Conservation (phyloP, 2,329 filamentous ascomycete genomes). For the Fusarium cicatricum region DNA sequence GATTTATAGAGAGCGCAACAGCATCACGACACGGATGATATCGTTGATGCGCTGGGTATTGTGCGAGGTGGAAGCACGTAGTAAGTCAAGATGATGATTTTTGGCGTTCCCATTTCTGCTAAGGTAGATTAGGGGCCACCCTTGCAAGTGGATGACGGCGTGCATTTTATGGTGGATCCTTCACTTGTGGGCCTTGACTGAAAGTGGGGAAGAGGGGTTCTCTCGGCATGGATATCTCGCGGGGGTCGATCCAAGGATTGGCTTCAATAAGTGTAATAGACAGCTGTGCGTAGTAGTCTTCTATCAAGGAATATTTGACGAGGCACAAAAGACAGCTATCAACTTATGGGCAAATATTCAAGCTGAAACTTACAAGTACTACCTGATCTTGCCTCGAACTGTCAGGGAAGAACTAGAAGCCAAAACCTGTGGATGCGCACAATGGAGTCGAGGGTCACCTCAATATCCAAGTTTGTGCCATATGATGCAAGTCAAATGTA, state of each 20-base stretch:
- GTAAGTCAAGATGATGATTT: conserved; percentile 28
- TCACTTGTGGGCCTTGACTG: background rate
- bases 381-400: no score
- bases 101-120: conserved; percentile 25
- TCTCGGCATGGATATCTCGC: conserved; percentile 1
- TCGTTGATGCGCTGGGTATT: conserved; percentile 3
- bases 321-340: no score
- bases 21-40: conserved; percentile 37
- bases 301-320: no score
- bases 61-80: conserved; percentile 16
- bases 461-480: no score
- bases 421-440: no score
- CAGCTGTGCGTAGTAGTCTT: no score
- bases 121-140: conserved; percentile 23
- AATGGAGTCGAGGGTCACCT: no score
- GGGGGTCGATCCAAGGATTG: background rate
- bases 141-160: conserved; percentile 31
- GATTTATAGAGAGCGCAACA: conserved; percentile 35
- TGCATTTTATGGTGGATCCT: conserved; percentile 22
- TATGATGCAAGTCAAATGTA: no score
- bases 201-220: conserved; percentile 20
- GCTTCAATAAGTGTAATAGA: background rate
- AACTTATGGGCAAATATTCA: no score
- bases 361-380: no score
- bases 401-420: no score